Conservation (phyloP, 306 rosid species). For the Pyrus communis region DNA sequence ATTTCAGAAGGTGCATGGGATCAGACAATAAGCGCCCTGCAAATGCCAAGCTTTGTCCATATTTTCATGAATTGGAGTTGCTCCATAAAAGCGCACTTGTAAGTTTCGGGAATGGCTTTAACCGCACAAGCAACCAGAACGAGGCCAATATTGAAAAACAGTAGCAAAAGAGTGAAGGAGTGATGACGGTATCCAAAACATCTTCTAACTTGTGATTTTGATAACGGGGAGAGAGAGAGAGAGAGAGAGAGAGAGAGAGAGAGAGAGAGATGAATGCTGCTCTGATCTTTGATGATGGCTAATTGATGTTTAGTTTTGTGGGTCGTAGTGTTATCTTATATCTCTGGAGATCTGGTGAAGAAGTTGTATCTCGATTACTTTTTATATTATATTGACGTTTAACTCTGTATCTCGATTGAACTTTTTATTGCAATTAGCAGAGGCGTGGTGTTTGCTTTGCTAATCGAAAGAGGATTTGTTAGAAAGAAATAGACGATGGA, state of each 20-base stretch:
- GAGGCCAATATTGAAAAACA: slow-evolving; percentile 22
- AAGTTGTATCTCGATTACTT: not conserved
- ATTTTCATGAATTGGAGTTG: slow-evolving; percentile 56
- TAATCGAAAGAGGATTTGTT: not conserved
- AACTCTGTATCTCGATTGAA: not conserved
- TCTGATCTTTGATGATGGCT: not conserved
- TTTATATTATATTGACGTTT: not conserved
- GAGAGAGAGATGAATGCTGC: not conserved
- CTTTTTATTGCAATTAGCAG: not conserved
- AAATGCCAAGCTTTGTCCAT: slow-evolving; percentile 50
- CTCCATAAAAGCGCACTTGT: slow-evolving; percentile 43
- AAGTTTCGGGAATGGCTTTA: slow-evolving; percentile 31
- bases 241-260: not conserved
- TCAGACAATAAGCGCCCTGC: slow-evolving; percentile 44
- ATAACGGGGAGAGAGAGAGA: not conserved
- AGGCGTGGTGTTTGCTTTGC: not conserved
- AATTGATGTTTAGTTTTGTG: not conserved
- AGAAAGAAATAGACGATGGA: too few relatives aligned
- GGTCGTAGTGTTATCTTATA: not conserved
- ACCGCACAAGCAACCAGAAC: slow-evolving; percentile 13
- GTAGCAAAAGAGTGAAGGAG: slow-evolving; percentile 2
- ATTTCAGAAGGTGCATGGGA: slow-evolving; percentile 48
- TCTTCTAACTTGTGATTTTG: not conserved
- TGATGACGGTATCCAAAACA: not conserved
- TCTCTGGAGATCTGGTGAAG: not conserved